phyloP scores from a whole-genome alignment of 805 yeast species.

The Ogataea methanolica region DNA sequence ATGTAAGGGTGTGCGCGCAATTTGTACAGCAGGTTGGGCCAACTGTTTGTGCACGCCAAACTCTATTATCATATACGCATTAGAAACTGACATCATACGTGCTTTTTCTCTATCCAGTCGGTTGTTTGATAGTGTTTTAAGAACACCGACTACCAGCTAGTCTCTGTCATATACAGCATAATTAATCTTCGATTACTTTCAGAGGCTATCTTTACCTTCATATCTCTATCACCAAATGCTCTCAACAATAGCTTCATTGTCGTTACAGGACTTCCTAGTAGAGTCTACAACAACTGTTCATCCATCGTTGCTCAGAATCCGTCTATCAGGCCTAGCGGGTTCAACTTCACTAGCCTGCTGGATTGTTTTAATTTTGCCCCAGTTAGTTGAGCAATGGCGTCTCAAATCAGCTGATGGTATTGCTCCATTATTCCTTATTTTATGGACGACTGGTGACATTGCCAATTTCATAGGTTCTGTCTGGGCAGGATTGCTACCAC shows the following conservation, averaged over 20 bases:
- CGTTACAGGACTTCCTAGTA: conserved; percentile 1
- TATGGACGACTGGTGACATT: conserved; percentile 73
- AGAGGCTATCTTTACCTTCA: too few species aligned
- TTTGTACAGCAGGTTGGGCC: background rate
- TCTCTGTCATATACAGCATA: too few species aligned
- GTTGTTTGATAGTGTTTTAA: too few species aligned
- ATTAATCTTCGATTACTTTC: too few species aligned
- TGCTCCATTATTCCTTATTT: conserved; percentile 57
- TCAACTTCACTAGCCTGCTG: conserved; percentile 74
- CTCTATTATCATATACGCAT: too few species aligned
- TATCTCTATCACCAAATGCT: background rate
- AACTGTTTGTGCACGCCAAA: background rate
- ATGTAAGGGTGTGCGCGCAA: background rate
- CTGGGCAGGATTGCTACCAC: conserved; percentile 67
- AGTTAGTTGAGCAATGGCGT: conserved; percentile 76
- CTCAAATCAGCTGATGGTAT: conserved; percentile 73
- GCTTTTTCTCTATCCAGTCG: too few species aligned
- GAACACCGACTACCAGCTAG: too few species aligned
- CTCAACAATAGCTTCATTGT: conserved; percentile 1
- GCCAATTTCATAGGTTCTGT: conserved; percentile 63
- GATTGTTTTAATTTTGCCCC: conserved; percentile 73
- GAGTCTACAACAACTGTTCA: background rate
- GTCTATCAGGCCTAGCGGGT: conserved; percentile 61
- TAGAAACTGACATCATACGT: too few species aligned
- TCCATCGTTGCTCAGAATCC: conserved; percentile 33